phyloP scores from a whole-genome alignment of 2,329 filamentous ascomycete species.

The Neonectria magnoliae region DNA sequence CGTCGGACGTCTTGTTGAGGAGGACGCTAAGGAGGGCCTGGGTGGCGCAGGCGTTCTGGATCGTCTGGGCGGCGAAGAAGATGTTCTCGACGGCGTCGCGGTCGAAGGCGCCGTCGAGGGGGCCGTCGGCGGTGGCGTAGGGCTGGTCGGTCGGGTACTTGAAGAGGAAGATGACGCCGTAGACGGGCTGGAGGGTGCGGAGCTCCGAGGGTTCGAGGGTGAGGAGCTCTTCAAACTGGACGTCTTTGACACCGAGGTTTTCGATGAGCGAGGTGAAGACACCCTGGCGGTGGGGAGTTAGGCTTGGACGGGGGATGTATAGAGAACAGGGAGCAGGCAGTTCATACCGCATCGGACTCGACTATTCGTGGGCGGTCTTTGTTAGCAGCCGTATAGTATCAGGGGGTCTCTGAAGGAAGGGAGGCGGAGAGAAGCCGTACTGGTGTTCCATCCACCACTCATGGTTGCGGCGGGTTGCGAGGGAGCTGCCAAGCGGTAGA shows the following conservation, averaged over 20 bases:
- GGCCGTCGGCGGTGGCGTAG: conserved; percentile 68
- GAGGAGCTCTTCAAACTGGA: conserved; percentile 97
- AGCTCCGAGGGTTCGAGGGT: conserved; percentile 83
- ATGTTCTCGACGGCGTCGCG: conserved; percentile 76
- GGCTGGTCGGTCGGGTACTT: conserved; percentile 83
- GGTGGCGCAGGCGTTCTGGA: conserved; percentile 98
- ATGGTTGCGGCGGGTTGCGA: conserved; percentile 49
- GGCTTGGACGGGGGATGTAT: conserved; percentile 7
- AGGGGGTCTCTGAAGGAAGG: not conserved
- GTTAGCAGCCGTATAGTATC: conserved; percentile 15
- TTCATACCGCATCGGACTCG: conserved; percentile 87
- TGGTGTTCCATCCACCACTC: conserved; percentile 95
- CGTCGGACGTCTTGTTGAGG: conserved; percentile 78
- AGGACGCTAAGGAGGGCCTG: conserved; percentile 93
- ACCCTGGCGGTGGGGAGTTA: conserved; percentile 64
- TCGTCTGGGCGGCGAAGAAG: conserved; percentile 97
- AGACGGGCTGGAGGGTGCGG: conserved; percentile 77
- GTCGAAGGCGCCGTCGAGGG: conserved; percentile 86
- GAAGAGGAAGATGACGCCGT: conserved; percentile 99
- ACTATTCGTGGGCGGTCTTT: conserved; percentile 56
- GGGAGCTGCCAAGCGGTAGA: not conserved
- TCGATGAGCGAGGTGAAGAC: conserved; percentile 98
- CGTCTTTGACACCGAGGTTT: conserved; percentile 86
- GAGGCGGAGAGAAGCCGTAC: conserved; percentile 51
- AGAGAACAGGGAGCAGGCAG: too few species aligned